A percentile compares a stretch with the other conserved stretches of the same genome.
These are phyloP conservation scores for Rhodotorula toruloides DNA, from an alignment of 768 basidiomycete species.

Conservation along the genomic window DNA sequence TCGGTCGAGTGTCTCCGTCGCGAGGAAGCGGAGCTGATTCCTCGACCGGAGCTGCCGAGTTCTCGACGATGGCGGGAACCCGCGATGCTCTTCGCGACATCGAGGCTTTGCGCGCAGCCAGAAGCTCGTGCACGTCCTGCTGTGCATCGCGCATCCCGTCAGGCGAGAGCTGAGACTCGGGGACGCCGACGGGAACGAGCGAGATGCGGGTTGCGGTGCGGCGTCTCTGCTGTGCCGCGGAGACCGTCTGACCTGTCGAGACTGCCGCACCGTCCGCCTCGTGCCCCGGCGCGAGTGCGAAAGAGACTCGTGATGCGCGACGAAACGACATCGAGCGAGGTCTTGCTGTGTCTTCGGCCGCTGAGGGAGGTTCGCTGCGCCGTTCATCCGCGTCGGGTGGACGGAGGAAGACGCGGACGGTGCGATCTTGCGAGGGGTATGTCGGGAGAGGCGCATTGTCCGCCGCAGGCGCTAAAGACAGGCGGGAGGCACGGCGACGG, in stretches of 20 bases:
- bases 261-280: no score
- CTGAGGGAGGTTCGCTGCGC: neutral
- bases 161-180: neutral
- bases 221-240: no score
- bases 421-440: neutral
- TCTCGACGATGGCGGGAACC: neutral
- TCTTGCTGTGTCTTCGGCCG: neutral
- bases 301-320: neutral
- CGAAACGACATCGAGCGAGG: constrained; percentile 1
- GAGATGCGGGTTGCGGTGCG: neutral
- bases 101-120: neutral
- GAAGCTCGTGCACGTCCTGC: neutral
- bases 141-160: no score
- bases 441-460: neutral
- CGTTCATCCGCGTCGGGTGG: neutral
- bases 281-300: neutral
- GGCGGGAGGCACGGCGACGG: neutral
- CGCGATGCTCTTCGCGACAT: neutral
- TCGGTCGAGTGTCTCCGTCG: neutral
- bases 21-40: neutral
- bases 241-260: no score
- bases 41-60: neutral
- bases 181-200: neutral
- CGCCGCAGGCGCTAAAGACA: neutral
- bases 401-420: neutral